A percentile compares a stretch with the other conserved stretches of the same genome.
Evolutionary conservation across 2,329 filamentous ascomycete genomes (phyloP).

Genomic region (Calonectria leucothoes): DNA sequence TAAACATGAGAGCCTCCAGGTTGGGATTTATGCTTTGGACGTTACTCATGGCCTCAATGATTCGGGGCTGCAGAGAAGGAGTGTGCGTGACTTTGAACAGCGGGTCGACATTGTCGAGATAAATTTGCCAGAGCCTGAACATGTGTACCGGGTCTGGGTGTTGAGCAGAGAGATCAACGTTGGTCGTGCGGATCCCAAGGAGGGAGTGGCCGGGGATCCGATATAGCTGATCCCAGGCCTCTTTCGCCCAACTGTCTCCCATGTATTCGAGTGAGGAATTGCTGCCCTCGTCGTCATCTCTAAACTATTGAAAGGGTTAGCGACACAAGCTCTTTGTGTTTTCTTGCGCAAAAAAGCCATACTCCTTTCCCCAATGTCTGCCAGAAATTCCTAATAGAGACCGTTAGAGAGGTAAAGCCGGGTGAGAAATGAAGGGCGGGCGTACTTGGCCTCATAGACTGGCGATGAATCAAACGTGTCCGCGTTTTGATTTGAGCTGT

Average conservation of each 20-base stretch:
- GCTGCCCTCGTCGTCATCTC: not conserved
- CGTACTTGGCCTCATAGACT: not conserved
- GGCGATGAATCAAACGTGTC: not conserved
- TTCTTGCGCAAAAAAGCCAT: not conserved
- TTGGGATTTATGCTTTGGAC: conserved; percentile 50
- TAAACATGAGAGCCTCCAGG: conserved; percentile 68
- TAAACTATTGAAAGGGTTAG: not conserved
- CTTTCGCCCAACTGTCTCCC: conserved; percentile 2
- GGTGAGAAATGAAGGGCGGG: not conserved
- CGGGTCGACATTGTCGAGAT: conserved; percentile 68
- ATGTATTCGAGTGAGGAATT: not conserved
- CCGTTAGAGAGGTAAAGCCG: not conserved
- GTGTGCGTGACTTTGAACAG: conserved; percentile 69
- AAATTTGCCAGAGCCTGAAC: conserved; percentile 67
- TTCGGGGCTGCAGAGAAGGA: conserved; percentile 62
- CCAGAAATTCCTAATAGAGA: conserved; percentile 2
- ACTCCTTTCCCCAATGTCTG: conserved; percentile 1
- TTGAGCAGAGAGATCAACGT: conserved; percentile 58
- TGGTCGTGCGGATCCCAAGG: conserved; percentile 56
- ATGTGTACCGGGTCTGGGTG: conserved; percentile 62
- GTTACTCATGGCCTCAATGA: conserved; percentile 62
- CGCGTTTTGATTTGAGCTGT: not conserved
- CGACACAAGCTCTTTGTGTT: no score
- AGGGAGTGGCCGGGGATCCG: conserved; percentile 59
- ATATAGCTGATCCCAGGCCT: conserved; percentile 53